Conservation (phyloP, 2,329 filamentous ascomycete species). For the Dryadomyces quercivorus region DNA sequence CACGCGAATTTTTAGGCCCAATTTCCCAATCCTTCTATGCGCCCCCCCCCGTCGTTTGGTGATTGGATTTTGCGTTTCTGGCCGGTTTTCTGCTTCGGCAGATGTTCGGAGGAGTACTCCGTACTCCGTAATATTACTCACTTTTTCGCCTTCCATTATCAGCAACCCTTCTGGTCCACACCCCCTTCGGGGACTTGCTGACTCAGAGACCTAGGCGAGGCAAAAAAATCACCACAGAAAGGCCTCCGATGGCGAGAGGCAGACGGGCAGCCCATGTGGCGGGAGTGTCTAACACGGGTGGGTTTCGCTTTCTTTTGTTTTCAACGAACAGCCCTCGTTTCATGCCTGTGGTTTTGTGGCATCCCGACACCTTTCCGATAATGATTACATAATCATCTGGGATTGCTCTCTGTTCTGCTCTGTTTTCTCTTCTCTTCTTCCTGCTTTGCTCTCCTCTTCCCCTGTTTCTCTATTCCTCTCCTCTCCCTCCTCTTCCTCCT, state of each 20-base stretch:
- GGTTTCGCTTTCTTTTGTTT: not conserved
- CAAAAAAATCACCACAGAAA: not conserved
- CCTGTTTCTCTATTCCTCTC: not conserved
- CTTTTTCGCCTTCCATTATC: not conserved
- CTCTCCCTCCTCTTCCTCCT: not conserved
- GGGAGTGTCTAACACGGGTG: slow-evolving; percentile 2
- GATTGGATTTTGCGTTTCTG: not conserved
- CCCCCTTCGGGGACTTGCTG: slow-evolving; percentile 3
- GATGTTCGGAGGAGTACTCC: not conserved
- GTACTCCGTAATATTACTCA: not conserved
- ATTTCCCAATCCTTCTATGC: not conserved
- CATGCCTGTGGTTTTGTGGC: no score
- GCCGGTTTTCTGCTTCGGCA: not conserved
- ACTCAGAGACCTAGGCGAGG: slow-evolving; percentile 4
- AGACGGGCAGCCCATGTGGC: slow-evolving; percentile 4
- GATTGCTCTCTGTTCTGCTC: not conserved
- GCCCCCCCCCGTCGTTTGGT: not conserved
- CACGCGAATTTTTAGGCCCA: slow-evolving; percentile 6
- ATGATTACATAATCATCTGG: not conserved
- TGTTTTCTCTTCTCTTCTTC: not conserved
- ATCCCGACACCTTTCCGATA: no score
- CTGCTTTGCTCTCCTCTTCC: not conserved
- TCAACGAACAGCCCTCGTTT: no score
- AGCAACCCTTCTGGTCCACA: not conserved
- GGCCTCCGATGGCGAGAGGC: slow-evolving; percentile 5